Evolutionary conservation across 2,329 filamentous ascomycete genomes (phyloP).

Genomic region (Aspergillus hortae): DNA sequence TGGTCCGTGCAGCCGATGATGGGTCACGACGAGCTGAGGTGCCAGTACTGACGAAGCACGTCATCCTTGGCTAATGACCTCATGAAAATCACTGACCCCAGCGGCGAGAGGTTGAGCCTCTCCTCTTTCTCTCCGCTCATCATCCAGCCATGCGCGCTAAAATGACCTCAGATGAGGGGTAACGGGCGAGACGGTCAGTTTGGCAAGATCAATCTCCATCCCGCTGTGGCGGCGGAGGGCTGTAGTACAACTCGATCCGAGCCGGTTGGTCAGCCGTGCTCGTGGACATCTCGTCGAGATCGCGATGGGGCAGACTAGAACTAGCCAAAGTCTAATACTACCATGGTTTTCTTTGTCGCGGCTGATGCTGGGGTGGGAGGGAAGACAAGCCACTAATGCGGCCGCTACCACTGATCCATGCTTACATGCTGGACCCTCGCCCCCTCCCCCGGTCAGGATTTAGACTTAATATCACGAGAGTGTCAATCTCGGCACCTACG

Average conservation of each 20-base stretch:
- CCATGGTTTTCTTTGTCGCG: neutral
- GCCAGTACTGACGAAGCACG: no score
- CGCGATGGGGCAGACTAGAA: no score
- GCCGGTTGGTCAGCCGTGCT: neutral
- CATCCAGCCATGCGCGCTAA: neutral
- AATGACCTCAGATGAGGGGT: neutral
- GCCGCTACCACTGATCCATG: neutral
- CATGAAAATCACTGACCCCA: neutral
- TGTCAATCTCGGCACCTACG: neutral
- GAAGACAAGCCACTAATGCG: neutral
- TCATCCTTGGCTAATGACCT: neutral
- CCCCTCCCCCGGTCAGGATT: neutral
- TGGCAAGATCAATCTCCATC: neutral
- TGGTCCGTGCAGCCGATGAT: no score
- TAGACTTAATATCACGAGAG: neutral
- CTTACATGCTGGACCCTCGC: neutral
- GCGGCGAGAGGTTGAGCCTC: neutral
- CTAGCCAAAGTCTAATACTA: neutral
- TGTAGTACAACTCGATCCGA: neutral
- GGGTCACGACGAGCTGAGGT: no score
- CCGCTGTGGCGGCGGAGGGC: neutral
- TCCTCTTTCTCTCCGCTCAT: neutral
- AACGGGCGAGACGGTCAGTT: neutral
- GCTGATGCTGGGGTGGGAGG: neutral
- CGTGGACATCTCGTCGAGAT: no score